These are phyloP conservation scores for Penicillium sp. DNA, from an alignment of 2,329 filamentous ascomycete species.

Conservation along the genomic window DNA sequence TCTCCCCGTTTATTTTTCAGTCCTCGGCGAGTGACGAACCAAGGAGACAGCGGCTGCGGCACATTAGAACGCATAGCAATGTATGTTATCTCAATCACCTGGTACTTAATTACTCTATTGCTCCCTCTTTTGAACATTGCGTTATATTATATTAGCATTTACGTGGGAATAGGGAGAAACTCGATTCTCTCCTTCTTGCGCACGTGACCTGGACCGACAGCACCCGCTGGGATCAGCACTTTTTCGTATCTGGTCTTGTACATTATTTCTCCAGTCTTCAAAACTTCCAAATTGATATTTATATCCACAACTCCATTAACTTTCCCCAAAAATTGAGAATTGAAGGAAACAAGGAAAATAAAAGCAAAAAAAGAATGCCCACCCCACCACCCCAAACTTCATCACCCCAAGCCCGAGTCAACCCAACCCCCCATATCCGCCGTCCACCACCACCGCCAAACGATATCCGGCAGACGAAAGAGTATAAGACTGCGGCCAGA, in stretches of 20 bases:
- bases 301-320: not conserved
- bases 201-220: not conserved
- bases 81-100: no score
- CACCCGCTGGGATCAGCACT: not conserved
- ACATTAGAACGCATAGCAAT: no score
- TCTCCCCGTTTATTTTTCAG: not conserved
- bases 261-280: not conserved
- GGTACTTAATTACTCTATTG: not conserved
- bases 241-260: not conserved
- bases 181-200: no score
- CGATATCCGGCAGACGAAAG: constrained; percentile 47
- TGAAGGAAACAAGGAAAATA: not conserved
- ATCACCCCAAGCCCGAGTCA: constrained; percentile 27
- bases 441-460: constrained; percentile 19
- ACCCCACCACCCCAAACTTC: constrained; percentile 1
- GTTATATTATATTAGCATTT: no score
- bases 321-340: not conserved
- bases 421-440: constrained; percentile 20
- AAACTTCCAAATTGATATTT: not conserved
- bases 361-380: constrained; percentile 3
- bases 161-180: no score
- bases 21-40: not conserved
- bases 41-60: no score
- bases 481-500: constrained; percentile 46
- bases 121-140: not conserved